A percentile compares a stretch with the other conserved stretches of the same genome.
Evolutionary conservation across 2,329 filamentous ascomycete species (phyloP).

Genomic region (Dichotomopilus funicola): DNA sequence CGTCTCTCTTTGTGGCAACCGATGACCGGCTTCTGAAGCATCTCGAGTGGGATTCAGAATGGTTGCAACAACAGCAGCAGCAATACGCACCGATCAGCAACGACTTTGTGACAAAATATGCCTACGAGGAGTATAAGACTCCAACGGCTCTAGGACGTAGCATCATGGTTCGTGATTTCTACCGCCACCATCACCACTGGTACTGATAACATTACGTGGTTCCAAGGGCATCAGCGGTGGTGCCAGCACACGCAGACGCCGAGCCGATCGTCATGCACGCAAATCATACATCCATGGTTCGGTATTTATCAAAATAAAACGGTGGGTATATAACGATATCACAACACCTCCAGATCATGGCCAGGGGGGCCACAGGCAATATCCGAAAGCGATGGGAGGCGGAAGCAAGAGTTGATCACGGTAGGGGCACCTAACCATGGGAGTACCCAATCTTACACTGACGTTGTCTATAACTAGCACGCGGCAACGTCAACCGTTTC

Average conservation of each 20-base stretch:
- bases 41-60: slow-evolving; percentile 28
- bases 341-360: slow-evolving; percentile 9
- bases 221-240: slow-evolving; percentile 30
- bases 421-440: not conserved
- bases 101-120: slow-evolving; percentile 32
- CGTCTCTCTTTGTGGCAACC: slow-evolving; percentile 26
- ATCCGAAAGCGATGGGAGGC: not conserved
- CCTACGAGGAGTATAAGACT: slow-evolving; percentile 28
- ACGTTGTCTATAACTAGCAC: not conserved
- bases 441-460: not conserved
- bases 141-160: slow-evolving; percentile 22
- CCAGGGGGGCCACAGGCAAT: not conserved
- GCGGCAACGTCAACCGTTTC: not conserved
- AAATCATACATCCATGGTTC: slow-evolving; percentile 31
- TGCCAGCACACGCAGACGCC: slow-evolving; percentile 29
- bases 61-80: slow-evolving; percentile 30
- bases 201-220: slow-evolving; percentile 27
- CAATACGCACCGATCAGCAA: slow-evolving; percentile 31
- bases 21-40: not conserved
- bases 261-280: slow-evolving; percentile 29
- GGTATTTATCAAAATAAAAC: slow-evolving; percentile 25
- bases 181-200: not conserved
- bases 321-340: slow-evolving; percentile 14
- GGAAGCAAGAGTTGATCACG: slow-evolving; percentile 1
- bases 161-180: slow-evolving; percentile 24